Evolutionary conservation across 2,329 filamentous ascomycete genomes (phyloP).

Genomic region (Neonectria neomacrospora): DNA sequence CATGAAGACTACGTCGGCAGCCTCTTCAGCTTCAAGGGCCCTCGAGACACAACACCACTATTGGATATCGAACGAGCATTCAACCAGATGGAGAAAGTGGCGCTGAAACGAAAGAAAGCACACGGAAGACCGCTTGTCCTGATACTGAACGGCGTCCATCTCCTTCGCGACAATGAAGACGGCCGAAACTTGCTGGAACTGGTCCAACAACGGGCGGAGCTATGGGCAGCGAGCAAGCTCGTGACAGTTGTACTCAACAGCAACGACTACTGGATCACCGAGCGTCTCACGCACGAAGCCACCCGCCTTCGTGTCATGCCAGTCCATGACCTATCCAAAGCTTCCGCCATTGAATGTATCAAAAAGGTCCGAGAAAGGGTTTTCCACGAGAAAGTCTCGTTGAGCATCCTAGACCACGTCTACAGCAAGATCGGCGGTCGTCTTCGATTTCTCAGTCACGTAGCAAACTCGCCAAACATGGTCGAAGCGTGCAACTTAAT

Average conservation of each 20-base stretch:
- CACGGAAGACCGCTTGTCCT: constrained; percentile 67
- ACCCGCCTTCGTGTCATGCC: constrained; percentile 66
- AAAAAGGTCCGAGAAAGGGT: constrained; percentile 60
- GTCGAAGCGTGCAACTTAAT: constrained; percentile 63
- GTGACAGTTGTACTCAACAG: constrained; percentile 69
- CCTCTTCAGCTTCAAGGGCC: constrained; percentile 76
- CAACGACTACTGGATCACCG: constrained; percentile 69
- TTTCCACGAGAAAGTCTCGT: constrained; percentile 54
- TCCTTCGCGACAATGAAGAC: constrained; percentile 74
- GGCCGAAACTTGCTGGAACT: constrained; percentile 75
- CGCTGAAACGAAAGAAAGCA: constrained; percentile 62
- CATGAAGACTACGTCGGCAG: constrained; percentile 75
- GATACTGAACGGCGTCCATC: constrained; percentile 74
- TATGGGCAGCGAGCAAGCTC: constrained; percentile 77
- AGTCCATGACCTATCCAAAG: constrained; percentile 62
- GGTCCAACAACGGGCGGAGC: constrained; percentile 76
- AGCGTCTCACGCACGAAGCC: constrained; percentile 64
- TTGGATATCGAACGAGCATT: constrained; percentile 78
- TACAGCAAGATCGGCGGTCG: constrained; percentile 66
- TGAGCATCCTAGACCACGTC: constrained; percentile 58
- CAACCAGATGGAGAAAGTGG: constrained; percentile 79
- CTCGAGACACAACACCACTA: constrained; percentile 74
- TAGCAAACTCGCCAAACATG: constrained; percentile 64
- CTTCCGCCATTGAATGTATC: constrained; percentile 59
- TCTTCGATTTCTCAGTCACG: constrained; percentile 63